A percentile compares a stretch with the other conserved stretches of the same genome.
Evolutionary conservation across 192 early-diverging fungal species (phyloP).

Genomic region (Coemansia nantahalensis): DNA sequence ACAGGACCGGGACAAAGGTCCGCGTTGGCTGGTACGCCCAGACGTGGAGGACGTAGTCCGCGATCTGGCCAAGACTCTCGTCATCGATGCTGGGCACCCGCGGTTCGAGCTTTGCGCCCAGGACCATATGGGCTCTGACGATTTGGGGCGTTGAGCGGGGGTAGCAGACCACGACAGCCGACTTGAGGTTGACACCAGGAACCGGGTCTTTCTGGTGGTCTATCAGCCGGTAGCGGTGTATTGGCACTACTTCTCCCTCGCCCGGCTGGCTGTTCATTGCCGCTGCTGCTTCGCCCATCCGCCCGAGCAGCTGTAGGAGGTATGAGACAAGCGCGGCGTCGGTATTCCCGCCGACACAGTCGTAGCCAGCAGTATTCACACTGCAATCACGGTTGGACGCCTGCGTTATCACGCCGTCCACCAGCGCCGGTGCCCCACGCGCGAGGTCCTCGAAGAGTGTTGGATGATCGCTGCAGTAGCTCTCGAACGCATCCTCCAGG

Average conservation of each 20-base stretch:
- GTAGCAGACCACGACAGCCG: neutral
- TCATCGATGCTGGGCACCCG: neutral
- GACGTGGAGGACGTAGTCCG: conserved; percentile 9
- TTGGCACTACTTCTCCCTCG: too few relatives aligned
- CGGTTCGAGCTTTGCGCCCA: neutral
- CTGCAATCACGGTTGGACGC: neutral
- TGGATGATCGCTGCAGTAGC: neutral
- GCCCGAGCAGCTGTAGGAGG: neutral
- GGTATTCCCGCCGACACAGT: too few relatives aligned
- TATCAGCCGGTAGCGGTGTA: neutral
- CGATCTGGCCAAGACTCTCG: conserved; percentile 21
- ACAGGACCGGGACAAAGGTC: conserved; percentile 8
- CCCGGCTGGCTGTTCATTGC: too few relatives aligned
- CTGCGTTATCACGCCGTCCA: neutral
- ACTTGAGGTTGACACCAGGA: neutral
- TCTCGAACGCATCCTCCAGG: neutral
- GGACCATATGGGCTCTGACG: neutral
- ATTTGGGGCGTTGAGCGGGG: neutral
- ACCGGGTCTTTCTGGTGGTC: neutral
- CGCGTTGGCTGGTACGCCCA: conserved; percentile 14
- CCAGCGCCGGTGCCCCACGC: neutral
- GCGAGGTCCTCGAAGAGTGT: neutral
- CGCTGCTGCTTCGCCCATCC: too few relatives aligned
- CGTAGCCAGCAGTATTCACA: too few relatives aligned
- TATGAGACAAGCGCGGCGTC: neutral